Conservation (phyloP, 371 early-diverging fungal species). For the Mucor plumbeus region DNA sequence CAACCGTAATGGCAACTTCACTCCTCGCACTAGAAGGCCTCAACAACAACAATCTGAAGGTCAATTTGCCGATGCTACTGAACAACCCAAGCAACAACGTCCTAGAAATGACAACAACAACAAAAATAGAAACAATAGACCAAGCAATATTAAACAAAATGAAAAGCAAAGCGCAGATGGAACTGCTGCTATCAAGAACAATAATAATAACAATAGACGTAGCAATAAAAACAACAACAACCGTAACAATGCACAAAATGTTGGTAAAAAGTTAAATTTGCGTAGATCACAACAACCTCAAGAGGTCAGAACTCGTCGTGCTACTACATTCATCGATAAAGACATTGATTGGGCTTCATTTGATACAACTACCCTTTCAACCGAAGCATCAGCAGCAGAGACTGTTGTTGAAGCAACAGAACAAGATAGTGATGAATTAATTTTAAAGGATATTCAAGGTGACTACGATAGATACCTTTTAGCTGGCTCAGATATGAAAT, state of each 20-base stretch:
- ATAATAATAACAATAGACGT: constrained; percentile 19
- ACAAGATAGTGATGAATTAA: constrained; percentile 19
- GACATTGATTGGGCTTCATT: constrained; percentile 52
- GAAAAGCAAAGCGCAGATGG: neutral
- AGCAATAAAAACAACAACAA: constrained; percentile 18
- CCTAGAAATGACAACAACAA: constrained; percentile 5
- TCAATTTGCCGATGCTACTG: constrained; percentile 38
- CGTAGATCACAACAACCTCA: constrained; percentile 20
- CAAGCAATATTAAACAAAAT: neutral
- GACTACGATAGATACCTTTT: constrained; percentile 43
- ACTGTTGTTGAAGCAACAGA: constrained; percentile 6
- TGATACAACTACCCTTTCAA: constrained; percentile 7
- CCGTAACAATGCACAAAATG: constrained; percentile 19
- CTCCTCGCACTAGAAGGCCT: constrained; percentile 18
- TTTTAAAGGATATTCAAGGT: constrained; percentile 32
- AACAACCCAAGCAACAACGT: constrained; percentile 13
- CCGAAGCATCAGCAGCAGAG: neutral
- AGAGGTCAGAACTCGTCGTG: constrained; percentile 37
- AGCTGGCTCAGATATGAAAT: constrained; percentile 30
- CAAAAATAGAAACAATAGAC: constrained; percentile 4
- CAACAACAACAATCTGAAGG: constrained; percentile 4
- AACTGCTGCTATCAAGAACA: constrained; percentile 9
- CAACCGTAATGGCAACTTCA: constrained; percentile 26
- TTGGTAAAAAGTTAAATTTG: constrained; percentile 4
- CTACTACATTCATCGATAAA: constrained; percentile 49